Base-by-base conservation (phyloP, 805 yeast genomes). In the Peterozyma toletana region DNA sequence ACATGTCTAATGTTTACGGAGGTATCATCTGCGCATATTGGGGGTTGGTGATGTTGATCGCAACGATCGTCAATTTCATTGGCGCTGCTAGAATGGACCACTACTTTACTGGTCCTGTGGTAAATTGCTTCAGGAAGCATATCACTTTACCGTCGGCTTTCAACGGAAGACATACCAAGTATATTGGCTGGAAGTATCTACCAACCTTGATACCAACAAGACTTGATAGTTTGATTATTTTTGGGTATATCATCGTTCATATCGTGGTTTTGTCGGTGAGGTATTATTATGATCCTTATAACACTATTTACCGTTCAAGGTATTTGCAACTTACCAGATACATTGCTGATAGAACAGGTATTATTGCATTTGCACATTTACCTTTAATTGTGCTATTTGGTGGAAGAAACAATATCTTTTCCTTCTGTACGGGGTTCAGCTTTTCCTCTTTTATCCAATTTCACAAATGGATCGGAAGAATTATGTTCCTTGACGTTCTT, bases 401-500 rank as follows among this genome's bases (percentile, higher is more conserved):
- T 6, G 78, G 78, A 35, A 59, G 77, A 48, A 72, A 71, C 49
- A 71, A 69, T 53, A 56, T 72, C 35, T 54, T 70, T 42, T 59
- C 58, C 39, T 71, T 62, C 58, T 27, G 71, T 18, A 66, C 76
- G 6, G 73, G 76, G 1, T 67, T 73, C 67, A 52, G 59, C 9
- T 67, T 63, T 43, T 50, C 71, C 3, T 58, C 70, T 31, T 72
- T 71, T 50, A 52, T 79, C 52, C 68, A 70, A 30, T 76, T 75
- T 54, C 96, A 87, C 60, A 81, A 73, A 57, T 76, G 86, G 80
- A 58, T 74, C 39, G 80, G 86, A 1, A 68, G 85, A 53, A 67
- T 70, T 4, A 65, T 71, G 57, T 54, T 64, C 41, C 30, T 69
- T 21, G 55, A 71, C 51, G 54, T 59, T 17, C 38, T 71, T 14